phyloP scores from a whole-genome alignment of 2,329 filamentous ascomycete genomes.

The Drechslerella dactyloides region DNA sequence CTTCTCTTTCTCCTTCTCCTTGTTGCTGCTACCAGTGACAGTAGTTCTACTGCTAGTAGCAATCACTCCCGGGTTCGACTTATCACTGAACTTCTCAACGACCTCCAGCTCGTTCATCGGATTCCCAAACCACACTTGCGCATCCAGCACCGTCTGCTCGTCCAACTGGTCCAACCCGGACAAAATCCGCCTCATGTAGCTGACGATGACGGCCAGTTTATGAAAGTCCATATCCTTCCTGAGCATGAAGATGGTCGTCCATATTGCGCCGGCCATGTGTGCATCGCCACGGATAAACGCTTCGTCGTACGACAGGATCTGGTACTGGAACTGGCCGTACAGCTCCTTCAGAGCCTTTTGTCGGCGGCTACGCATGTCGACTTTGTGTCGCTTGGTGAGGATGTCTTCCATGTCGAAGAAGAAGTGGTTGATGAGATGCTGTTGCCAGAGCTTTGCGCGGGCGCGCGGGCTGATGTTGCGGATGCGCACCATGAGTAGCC shows the following conservation, averaged over 20 bases:
- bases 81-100: slow-evolving; percentile 58
- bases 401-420: slow-evolving; percentile 86
- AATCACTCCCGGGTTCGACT: slow-evolving; percentile 54
- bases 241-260: slow-evolving; percentile 91
- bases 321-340: slow-evolving; percentile 89
- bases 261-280: slow-evolving; percentile 79
- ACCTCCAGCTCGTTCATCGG: slow-evolving; percentile 58
- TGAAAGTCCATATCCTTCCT: slow-evolving; percentile 68
- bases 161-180: slow-evolving; percentile 63
- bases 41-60: no score
- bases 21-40: slow-evolving; percentile 45
- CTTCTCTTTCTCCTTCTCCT: slow-evolving; percentile 54
- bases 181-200: slow-evolving; percentile 68
- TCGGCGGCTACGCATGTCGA: slow-evolving; percentile 60
- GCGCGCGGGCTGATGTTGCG: slow-evolving; percentile 50
- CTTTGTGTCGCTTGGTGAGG: slow-evolving; percentile 79
- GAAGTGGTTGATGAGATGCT: slow-evolving; percentile 92
- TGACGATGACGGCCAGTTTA: slow-evolving; percentile 68
- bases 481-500: slow-evolving; percentile 73
- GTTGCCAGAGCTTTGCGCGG: slow-evolving; percentile 66
- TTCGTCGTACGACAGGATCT: slow-evolving; percentile 83
- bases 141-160: slow-evolving; percentile 63
- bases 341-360: slow-evolving; percentile 81
- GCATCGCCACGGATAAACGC: slow-evolving; percentile 78
- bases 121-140: slow-evolving; percentile 63